phyloP scores from a whole-genome alignment of 176 grass and related monocot genomes.

The Oryza glaberrima region DNA sequence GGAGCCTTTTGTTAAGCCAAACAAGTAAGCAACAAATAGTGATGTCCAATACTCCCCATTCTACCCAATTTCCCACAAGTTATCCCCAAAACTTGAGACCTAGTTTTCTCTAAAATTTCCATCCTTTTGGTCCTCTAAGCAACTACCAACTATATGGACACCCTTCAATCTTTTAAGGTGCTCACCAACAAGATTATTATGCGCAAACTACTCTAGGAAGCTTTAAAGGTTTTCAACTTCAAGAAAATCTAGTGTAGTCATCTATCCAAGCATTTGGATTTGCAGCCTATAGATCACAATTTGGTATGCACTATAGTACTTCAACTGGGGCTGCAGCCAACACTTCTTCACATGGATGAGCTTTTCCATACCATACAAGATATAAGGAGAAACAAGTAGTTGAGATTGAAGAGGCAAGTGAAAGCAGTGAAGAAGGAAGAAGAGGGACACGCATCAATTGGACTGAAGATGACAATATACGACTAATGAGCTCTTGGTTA shows the following conservation, averaged over 20 bases:
- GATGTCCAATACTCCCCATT: too few relatives aligned
- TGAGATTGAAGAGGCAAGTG: too few relatives aligned
- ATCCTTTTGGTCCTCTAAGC: constrained; percentile 3
- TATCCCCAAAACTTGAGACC: too few relatives aligned
- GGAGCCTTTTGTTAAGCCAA: too few relatives aligned
- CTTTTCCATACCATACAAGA: too few relatives aligned
- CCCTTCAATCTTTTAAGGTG: neutral
- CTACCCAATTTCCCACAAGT: too few relatives aligned
- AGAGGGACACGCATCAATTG: too few relatives aligned
- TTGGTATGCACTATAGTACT: neutral
- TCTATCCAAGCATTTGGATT: neutral
- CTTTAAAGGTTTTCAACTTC: neutral
- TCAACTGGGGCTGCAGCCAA: too few relatives aligned
- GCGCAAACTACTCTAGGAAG: neutral
- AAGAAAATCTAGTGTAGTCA: neutral
- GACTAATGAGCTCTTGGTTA: neutral
- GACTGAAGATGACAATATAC: neutral
- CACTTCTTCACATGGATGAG: too few relatives aligned
- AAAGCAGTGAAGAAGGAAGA: too few relatives aligned
- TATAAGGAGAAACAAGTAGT: too few relatives aligned
- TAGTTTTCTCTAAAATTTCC: neutral
- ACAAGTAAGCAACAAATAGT: too few relatives aligned
- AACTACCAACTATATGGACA: neutral
- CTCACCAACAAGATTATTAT: neutral
- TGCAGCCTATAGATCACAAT: neutral